Conservation (phyloP, 768 basidiomycete genomes). For the Leccinum longicurvipes region DNA sequence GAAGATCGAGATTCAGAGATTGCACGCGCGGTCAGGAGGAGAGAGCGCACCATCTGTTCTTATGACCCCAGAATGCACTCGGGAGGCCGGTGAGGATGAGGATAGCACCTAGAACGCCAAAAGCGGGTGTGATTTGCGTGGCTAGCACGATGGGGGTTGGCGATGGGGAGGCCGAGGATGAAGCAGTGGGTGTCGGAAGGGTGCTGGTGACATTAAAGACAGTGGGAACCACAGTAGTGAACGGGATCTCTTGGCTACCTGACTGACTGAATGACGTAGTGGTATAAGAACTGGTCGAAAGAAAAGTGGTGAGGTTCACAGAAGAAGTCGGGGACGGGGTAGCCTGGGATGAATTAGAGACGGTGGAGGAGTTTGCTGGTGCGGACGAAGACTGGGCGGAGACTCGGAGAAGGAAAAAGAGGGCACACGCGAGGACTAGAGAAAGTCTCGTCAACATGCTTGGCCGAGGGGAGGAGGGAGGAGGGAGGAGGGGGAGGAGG, state of each 20-base stretch:
- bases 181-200: constrained; percentile 45
- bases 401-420: constrained; percentile 27
- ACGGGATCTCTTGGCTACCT: constrained; percentile 45
- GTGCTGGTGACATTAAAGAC: constrained; percentile 61
- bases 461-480: background rate
- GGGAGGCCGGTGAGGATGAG: constrained; percentile 89
- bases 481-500: background rate
- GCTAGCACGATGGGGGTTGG: constrained; percentile 40
- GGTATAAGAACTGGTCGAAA: constrained; percentile 52
- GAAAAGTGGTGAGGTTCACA: constrained; percentile 47
- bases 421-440: background rate
- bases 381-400: constrained; percentile 36
- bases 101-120: constrained; percentile 83
- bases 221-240: constrained; percentile 58
- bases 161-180: constrained; percentile 39
- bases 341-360: constrained; percentile 3
- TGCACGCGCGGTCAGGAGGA: background rate
- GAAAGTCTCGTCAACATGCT: constrained; percentile 11
- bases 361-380: constrained; percentile 19
- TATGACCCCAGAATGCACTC: constrained; percentile 89
- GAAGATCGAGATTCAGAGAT: constrained; percentile 14
- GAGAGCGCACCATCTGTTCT: constrained; percentile 80
- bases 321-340: background rate
- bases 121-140: constrained; percentile 81
- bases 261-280: constrained; percentile 46